Percentiles rank a stretch among this genome's conserved stretches.
Evolutionary conservation across 106 monocot species (phyloP).

Genomic region (Posidonia australis): DNA sequence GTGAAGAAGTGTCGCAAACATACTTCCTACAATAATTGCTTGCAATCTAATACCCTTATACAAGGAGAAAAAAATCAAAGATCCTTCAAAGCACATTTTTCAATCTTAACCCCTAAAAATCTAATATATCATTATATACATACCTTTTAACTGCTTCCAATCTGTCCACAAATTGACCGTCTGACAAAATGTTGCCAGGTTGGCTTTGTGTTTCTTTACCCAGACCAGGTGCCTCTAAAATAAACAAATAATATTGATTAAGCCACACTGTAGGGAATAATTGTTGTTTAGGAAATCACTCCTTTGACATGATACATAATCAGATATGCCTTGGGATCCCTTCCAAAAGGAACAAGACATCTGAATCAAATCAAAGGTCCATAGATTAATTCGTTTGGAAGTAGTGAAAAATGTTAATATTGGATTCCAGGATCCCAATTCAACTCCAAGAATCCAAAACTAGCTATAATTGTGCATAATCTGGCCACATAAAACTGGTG

Average conservation of each 20-base stretch:
- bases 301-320: background rate
- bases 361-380: background rate
- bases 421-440: no score
- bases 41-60: no score
- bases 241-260: background rate
- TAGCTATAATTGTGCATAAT: no score
- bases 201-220: background rate
- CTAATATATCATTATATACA: background rate
- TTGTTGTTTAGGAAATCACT: background rate
- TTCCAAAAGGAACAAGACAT: background rate
- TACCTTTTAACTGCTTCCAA: conserved; percentile 19
- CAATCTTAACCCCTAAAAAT: background rate
- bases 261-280: background rate
- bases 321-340: background rate
- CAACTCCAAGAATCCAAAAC: no score
- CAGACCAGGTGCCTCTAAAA: conserved; percentile 18
- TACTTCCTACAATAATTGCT: no score
- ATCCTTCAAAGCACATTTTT: no score
- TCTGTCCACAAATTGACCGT: conserved; percentile 18
- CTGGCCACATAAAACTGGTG: no score
- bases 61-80: no score
- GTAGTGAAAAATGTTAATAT: background rate
- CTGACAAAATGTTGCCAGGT: conserved; percentile 6
- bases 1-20: no score
- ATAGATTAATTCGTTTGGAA: background rate